phyloP scores from a whole-genome alignment of 139 green algal genomes.

The Chlorella ohadii region DNA sequence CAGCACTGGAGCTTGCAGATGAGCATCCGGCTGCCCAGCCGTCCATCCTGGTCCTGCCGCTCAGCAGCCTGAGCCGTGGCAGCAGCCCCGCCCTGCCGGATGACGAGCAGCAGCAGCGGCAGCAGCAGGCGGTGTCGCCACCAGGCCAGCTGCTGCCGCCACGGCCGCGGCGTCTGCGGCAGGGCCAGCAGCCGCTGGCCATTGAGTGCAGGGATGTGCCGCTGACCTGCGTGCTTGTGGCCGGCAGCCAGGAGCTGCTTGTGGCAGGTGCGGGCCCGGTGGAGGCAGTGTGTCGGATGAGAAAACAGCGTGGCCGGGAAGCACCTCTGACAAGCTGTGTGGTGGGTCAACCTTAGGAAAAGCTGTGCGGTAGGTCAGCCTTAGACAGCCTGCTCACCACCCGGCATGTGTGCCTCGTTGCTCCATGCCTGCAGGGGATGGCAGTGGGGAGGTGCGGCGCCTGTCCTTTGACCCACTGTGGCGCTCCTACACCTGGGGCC shows the following conservation, averaged over 20 bases:
- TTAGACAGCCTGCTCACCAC: too few species aligned
- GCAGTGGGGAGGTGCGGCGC: background rate
- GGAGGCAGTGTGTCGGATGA: too few species aligned
- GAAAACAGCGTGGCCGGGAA: too few species aligned
- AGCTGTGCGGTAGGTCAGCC: too few species aligned
- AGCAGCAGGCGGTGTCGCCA: background rate
- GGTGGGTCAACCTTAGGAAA: too few species aligned
- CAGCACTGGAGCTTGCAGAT: slow-evolving; percentile 8
- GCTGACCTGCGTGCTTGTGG: slow-evolving; percentile 16
- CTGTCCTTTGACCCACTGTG: slow-evolving; percentile 17
- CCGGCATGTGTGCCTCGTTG: background rate
- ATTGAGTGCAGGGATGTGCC: background rate
- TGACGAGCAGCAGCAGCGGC: background rate
- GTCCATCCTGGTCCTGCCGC: slow-evolving; percentile 6
- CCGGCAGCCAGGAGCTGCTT: background rate
- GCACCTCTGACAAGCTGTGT: too few species aligned
- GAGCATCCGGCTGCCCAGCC: background rate
- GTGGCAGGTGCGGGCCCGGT: background rate
- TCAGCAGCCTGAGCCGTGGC: background rate
- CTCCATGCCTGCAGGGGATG: background rate
- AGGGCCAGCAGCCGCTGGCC: background rate
- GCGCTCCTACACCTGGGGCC: slow-evolving; percentile 22
- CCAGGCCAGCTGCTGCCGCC: background rate
- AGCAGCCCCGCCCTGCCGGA: too few species aligned
- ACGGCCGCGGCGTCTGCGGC: background rate